Evolutionary conservation across 352 stramenopile species (phyloP), one percentile per base, ranked within the genome.

Genomic region (Phytophthora idaei): DNA sequence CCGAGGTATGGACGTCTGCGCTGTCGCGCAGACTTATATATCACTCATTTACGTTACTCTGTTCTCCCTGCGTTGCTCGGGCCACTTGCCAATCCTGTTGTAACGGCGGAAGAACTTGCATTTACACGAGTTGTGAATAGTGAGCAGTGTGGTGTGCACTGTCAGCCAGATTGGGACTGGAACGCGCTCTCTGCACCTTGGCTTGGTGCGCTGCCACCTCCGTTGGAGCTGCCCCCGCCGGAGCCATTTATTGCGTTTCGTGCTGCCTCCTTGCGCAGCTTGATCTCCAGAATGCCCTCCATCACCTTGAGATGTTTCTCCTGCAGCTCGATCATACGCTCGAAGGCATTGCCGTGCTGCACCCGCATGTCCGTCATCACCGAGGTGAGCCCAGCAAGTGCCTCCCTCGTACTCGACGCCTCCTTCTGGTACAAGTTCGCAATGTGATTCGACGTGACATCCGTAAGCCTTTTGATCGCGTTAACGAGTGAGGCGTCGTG

Each of bases 281-380:
- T 83, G 42, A 85, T 59, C 41, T 86, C 70, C 61, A 93, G 29
- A 5, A 93, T 83, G 25, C 69, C 67, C 54, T 90, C 70, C 77
- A 86, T 83, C 42, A 87, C 76, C 27, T 90, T 77, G 3, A 93
- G 55, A n/a, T 88, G 74, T 42, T 88, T 85, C 63, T 90, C 79
- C 53, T 91, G 81, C 27, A 93, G 61, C 68, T 87, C 62, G 31
- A 93, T 80, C 12, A 90, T 72, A 10, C 77, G 71, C 1, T 64
- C 66, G 48, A 90, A 75, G 2, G 80, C 70, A 4, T 68, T 58
- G 7, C 76, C 65, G 4, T 90, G 80, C 45, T 88, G 73, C 39
- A 77, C 67, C 5, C 81, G 79, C 34, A 93, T 53, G 45, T 87
- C 78, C 10, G 80, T 78, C 50, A 93, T 77, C 4, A 78, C 79